phyloP scores from a whole-genome alignment of 352 stramenopile genomes.

The Phytophthora quininea region DNA sequence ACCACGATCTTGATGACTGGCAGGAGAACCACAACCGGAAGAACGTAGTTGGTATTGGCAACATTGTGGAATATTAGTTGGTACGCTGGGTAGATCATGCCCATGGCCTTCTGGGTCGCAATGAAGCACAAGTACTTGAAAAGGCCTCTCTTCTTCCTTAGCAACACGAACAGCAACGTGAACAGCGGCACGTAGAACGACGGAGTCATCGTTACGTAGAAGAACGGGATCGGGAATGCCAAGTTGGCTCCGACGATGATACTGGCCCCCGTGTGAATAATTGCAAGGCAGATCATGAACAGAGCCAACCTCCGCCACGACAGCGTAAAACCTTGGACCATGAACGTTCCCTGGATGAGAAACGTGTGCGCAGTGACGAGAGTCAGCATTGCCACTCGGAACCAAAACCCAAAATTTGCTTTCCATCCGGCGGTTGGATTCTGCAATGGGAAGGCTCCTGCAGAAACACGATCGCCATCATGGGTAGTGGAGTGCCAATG shows the following conservation, averaged over 20 bases:
- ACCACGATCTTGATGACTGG: conserved; percentile 22
- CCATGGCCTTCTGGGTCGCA: conserved; percentile 12
- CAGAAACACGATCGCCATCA: conserved; percentile 6
- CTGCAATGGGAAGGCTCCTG: conserved; percentile 25
- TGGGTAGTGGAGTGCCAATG: conserved; percentile 16
- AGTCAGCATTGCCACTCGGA: conserved; percentile 10
- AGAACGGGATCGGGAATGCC: conserved; percentile 26
- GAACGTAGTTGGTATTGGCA: neutral
- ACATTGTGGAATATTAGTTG: conserved; percentile 14
- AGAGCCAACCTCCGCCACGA: conserved; percentile 3
- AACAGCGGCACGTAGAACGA: conserved; percentile 15
- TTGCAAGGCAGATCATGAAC: neutral
- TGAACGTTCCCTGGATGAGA: conserved; percentile 18
- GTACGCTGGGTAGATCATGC: conserved; percentile 23
- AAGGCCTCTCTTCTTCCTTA: neutral
- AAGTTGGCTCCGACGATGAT: conserved; percentile 7
- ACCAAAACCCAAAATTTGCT: conserved; percentile 29
- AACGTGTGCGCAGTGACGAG: conserved; percentile 1
- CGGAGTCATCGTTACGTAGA: conserved; percentile 27
- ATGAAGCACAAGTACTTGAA: conserved; percentile 6
- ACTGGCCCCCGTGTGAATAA: conserved; percentile 7
- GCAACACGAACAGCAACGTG: neutral
- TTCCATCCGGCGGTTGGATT: conserved; percentile 15
- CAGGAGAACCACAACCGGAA: conserved; percentile 17
- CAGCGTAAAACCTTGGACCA: conserved; percentile 9